Percentiles rank a stretch among this genome's conserved stretches.
These are phyloP conservation scores for Solanum bulbocastanum DNA, from an alignment of 257 asterid genomes.

Conservation along the genomic window DNA sequence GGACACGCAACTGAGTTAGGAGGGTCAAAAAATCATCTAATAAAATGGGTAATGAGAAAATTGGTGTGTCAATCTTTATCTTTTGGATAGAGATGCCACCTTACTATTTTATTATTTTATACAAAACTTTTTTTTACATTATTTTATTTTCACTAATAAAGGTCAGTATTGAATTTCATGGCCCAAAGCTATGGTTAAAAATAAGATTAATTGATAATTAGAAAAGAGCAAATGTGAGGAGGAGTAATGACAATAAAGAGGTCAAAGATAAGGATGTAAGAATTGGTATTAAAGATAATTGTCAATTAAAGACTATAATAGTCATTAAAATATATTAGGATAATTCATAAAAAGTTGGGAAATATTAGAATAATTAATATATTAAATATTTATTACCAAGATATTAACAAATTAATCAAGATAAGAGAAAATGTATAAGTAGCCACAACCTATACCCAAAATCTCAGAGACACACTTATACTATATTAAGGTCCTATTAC, in stretches of 20 bases:
- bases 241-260: background rate
- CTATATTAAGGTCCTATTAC: no score
- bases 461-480: no score
- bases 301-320: background rate
- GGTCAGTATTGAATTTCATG: no score
- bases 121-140: background rate
- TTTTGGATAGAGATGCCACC: background rate
- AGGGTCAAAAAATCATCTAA: constrained; percentile 41
- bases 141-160: background rate
- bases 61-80: constrained; percentile 18
- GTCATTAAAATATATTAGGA: background rate
- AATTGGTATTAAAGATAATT: background rate
- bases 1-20: constrained; percentile 41
- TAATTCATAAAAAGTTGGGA: no score
- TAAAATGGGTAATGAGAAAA: constrained; percentile 10
- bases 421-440: no score
- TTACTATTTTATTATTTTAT: background rate
- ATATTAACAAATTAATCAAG: background rate
- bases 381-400: background rate
- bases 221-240: background rate
- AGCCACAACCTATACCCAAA: no score
- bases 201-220: background rate
- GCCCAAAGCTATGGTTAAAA: background rate
- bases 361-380: background rate
- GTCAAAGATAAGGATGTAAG: background rate